phyloP scores from a whole-genome alignment of 371 early-diverging fungal species.

The Rhizopus stolonifer region DNA sequence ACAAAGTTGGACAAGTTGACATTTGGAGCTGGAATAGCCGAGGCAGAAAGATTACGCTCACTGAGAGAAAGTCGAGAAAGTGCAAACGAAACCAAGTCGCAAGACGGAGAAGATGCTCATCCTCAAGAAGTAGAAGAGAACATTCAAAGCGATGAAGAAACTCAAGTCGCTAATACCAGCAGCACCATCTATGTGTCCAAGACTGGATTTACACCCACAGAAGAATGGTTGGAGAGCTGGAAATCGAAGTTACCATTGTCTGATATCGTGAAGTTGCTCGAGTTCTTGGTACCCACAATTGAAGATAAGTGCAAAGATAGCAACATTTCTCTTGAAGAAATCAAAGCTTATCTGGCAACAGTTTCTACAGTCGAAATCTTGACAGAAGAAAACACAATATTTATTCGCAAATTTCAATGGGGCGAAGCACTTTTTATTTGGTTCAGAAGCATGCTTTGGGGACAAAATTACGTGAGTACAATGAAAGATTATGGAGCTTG shows the following conservation, averaged over 20 bases:
- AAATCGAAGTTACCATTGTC: constrained; percentile 63
- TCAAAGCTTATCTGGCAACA: no score
- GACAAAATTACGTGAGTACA: constrained; percentile 59
- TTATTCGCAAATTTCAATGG: constrained; percentile 58
- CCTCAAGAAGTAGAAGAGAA: neutral
- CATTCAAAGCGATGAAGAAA: neutral
- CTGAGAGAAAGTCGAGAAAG: constrained; percentile 32
- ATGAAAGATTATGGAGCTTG: constrained; percentile 58
- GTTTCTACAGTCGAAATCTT: no score
- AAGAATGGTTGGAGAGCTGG: constrained; percentile 50
- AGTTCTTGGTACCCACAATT: constrained; percentile 62
- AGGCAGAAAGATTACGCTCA: constrained; percentile 54
- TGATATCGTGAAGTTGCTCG: constrained; percentile 59
- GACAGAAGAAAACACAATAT: no score
- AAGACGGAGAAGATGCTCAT: neutral
- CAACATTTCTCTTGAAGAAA: constrained; percentile 12
- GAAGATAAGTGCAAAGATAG: constrained; percentile 43
- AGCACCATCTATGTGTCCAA: neutral
- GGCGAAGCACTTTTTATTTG: constrained; percentile 61
- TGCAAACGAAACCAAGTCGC: neutral
- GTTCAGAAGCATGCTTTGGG: constrained; percentile 70
- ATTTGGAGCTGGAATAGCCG: constrained; percentile 58
- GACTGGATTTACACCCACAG: constrained; percentile 14
- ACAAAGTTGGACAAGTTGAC: constrained; percentile 62
- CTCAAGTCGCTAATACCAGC: neutral